Conservation (phyloP, 441 rosid genomes). For the Syzygium syzygioides region DNA sequence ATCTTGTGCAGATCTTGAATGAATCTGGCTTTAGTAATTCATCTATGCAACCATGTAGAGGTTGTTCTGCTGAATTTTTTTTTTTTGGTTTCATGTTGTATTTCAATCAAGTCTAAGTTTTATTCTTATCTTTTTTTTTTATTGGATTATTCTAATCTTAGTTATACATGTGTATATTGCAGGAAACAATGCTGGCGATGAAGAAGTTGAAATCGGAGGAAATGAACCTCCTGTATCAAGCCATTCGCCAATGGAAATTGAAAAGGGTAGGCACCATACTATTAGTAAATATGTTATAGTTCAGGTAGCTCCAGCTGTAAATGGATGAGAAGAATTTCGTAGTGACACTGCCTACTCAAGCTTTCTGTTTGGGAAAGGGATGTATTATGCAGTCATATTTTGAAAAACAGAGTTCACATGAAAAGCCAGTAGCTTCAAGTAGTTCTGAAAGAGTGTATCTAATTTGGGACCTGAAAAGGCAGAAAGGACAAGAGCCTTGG, state of each 20-base stretch:
- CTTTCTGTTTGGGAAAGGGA: background rate
- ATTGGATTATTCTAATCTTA: background rate
- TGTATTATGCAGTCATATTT: background rate
- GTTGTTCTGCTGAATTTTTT: constrained; percentile 9
- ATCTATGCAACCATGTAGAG: constrained; percentile 50
- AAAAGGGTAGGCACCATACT: constrained; percentile 31
- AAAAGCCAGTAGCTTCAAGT: background rate
- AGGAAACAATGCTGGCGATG: constrained; percentile 50
- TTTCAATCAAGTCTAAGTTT: background rate
- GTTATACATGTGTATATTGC: constrained; percentile 4
- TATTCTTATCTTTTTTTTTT: background rate
- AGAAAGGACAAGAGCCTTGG: background rate
- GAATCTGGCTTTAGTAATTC: constrained; percentile 58
- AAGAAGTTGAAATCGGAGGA: constrained; percentile 59
- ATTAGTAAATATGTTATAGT: constrained; percentile 17
- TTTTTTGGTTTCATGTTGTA: background rate
- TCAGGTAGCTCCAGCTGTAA: constrained; percentile 52
- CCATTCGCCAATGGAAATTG: constrained; percentile 29
- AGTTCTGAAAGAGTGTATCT: background rate
- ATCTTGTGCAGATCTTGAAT: constrained; percentile 37
- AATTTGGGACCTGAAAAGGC: background rate
- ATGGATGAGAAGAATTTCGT: background rate
- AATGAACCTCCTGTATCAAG: constrained; percentile 64
- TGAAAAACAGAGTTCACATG: background rate
- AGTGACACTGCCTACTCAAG: background rate